Evolutionary conservation across 164 flowering plant genomes (phyloP), one percentile per base, ranked within the genome.

Genomic region (Berberis thunbergii): DNA sequence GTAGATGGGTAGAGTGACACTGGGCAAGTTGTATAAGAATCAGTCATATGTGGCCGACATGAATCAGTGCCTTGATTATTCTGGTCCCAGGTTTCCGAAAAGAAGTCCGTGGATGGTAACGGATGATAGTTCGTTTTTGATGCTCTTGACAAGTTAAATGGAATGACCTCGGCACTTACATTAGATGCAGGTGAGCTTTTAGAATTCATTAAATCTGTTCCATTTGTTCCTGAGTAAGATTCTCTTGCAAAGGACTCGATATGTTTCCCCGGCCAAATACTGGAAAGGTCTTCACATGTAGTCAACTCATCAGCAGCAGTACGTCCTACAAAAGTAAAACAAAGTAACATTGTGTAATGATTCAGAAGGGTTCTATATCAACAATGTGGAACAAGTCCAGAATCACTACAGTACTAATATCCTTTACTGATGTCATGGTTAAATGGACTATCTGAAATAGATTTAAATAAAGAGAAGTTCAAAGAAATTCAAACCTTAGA

Each of bases 21-120:
- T 10, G 75, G 62, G 13, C 64, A 50, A 7, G 68, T n/a, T 9
- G 58, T 53, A 62, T 42, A 57, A 12, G 71, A 72, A 63, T 67
- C 65, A 61, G 69, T 41, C 59, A 48, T 46, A 45, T 42, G 4
- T 48, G 59, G 41, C 45, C 52, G 71, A 53, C 57, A 49, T 43
- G 75, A 45, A 49, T 49, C 43, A 9, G 53, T 58, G 54, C n/a
- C n/a, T 56, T 59, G 61, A 55, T 54, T 57, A 61, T 62, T 65
- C 41, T 42, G 45, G 41, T 44, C 38, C 77, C 77, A 61, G 44
- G 54, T 12, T 39, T 56, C 43, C 53, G 9, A 40, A 50, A 44
- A 2, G 42, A 65, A 62, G 59, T 38, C 13, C 7, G 69, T 41
- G 57, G 41, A 67, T 13, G 55, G 60, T 50, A 61, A 48, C 50